phyloP scores from a whole-genome alignment of 495 filamentous ascomycete species.

The Ramalina intermedia region DNA sequence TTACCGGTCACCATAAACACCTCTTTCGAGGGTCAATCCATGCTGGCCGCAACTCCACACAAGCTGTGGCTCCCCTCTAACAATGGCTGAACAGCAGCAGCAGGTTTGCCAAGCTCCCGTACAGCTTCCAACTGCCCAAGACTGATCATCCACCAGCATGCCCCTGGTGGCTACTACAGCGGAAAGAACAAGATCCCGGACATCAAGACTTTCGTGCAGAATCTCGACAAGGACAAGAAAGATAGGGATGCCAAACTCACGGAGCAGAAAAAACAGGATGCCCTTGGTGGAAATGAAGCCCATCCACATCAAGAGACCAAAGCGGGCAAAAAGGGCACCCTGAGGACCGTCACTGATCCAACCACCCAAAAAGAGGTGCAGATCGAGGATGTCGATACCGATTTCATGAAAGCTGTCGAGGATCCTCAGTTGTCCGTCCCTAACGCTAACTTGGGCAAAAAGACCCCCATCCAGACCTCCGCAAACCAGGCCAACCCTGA shows the following conservation, averaged over 20 bases:
- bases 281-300: slow-evolving; percentile 25
- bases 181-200: slow-evolving; percentile 47
- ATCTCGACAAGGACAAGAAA: slow-evolving; percentile 63
- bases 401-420: slow-evolving; percentile 56
- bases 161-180: slow-evolving; percentile 16
- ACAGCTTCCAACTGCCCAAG: neutral
- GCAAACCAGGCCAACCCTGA: slow-evolving; percentile 48
- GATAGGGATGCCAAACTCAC: slow-evolving; percentile 57
- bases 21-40: no score
- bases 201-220: slow-evolving; percentile 67
- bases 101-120: slow-evolving; percentile 3
- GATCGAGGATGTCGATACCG: slow-evolving; percentile 65
- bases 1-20: no score
- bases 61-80: no score
- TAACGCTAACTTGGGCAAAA: slow-evolving; percentile 72
- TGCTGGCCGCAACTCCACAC: no score
- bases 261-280: slow-evolving; percentile 23
- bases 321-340: slow-evolving; percentile 34
- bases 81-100: slow-evolving; percentile 14
- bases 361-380: slow-evolving; percentile 72
- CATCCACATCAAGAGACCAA: slow-evolving; percentile 27
- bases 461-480: slow-evolving; percentile 51
- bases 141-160: slow-evolving; percentile 5
- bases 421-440: slow-evolving; percentile 72
- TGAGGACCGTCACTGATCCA: slow-evolving; percentile 70